Evolutionary conservation across 2,329 filamentous ascomycete genomes (phyloP).

Genomic region (Aspergillus fumigatiaffinis): DNA sequence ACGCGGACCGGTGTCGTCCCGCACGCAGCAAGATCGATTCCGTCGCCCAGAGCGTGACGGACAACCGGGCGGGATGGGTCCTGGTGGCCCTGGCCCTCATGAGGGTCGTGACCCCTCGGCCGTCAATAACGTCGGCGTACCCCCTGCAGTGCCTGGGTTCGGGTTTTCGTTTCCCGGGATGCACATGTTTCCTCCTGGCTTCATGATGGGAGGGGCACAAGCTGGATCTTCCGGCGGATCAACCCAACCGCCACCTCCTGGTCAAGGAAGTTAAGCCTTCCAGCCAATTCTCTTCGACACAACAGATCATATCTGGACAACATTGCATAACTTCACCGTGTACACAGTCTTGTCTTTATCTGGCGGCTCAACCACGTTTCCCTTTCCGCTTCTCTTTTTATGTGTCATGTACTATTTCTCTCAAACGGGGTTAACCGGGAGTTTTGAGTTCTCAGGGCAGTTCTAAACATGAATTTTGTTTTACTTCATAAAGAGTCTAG

Average conservation of each 20-base stretch:
- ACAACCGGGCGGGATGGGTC: constrained; percentile 20
- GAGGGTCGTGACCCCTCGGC: constrained; percentile 35
- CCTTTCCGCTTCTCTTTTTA: neutral
- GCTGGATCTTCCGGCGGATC: constrained; percentile 25
- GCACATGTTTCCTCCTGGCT: constrained; percentile 47
- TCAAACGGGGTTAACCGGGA: neutral
- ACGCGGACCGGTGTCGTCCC: constrained; percentile 47
- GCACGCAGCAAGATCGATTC: constrained; percentile 31
- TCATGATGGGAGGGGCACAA: constrained; percentile 42
- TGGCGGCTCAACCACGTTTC: neutral
- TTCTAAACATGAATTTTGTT: neutral
- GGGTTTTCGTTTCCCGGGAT: constrained; percentile 51
- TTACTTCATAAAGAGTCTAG: neutral
- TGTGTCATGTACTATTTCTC: neutral
- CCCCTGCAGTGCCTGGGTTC: constrained; percentile 53
- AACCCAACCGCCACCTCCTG: constrained; percentile 36
- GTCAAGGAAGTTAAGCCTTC: constrained; percentile 28
- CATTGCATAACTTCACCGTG: constrained; percentile 1
- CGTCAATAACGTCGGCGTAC: constrained; percentile 46
- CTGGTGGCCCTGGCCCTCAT: constrained; percentile 22
- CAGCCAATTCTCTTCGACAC: neutral
- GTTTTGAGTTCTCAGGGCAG: neutral
- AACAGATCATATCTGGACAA: neutral
- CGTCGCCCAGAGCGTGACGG: constrained; percentile 34
- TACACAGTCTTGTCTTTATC: constrained; percentile 18